Percentiles rank a stretch among this genome's conserved stretches.
Conservation (phyloP, 495 filamentous ascomycete species). For the Talaromyces liani region DNA sequence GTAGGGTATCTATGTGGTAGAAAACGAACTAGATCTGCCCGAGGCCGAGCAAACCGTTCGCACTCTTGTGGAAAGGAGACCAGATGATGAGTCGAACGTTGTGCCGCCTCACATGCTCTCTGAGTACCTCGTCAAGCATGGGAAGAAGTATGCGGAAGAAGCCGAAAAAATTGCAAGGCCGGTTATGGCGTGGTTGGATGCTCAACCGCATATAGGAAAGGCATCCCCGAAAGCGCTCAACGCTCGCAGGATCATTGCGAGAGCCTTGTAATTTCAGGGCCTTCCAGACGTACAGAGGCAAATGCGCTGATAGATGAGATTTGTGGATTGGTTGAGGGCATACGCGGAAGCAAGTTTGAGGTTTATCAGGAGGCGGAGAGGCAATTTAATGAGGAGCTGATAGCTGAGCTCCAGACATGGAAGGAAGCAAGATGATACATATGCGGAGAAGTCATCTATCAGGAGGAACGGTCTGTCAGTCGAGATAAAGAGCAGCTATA, state of each 20-base stretch:
- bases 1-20: background rate
- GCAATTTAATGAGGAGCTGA: background rate
- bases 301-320: background rate
- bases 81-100: background rate
- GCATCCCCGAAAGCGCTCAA: background rate
- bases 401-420: no score
- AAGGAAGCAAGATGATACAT: background rate
- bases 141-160: background rate
- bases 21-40: background rate
- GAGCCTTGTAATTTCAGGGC: background rate
- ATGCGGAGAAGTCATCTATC: no score
- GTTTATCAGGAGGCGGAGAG: slow-evolving; percentile 5
- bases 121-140: background rate
- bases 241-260: background rate
- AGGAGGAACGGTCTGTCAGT: no score
- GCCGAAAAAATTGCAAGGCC: background rate
- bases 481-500: no score
- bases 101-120: background rate
- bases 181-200: background rate
- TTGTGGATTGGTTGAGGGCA: background rate
- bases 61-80: background rate
- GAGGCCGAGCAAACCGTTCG: background rate
- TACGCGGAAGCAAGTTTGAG: background rate
- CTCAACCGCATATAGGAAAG: background rate
- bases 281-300: background rate